A percentile compares a stretch with the other conserved stretches of the same genome.
phyloP scores from a whole-genome alignment of 208 protist species.

The Lotmaria passim region DNA sequence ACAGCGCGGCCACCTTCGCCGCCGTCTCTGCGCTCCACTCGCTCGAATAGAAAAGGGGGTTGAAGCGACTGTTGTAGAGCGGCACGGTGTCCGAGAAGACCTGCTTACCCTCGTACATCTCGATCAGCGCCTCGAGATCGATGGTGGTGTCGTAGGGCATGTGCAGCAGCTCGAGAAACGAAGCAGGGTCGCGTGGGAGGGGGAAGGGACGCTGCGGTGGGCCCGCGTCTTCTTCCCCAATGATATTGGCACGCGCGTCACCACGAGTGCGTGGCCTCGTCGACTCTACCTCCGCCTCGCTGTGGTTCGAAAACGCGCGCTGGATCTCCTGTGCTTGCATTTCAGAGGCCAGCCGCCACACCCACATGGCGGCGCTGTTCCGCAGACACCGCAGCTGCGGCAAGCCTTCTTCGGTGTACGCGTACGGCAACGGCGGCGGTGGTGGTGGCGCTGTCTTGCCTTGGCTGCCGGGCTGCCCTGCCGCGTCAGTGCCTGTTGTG shows the following conservation, averaged over 20 bases:
- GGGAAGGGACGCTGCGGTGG: background rate
- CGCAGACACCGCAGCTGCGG: slow-evolving; percentile 7
- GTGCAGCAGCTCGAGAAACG: slow-evolving; percentile 30
- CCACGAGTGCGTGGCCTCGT: too few species aligned
- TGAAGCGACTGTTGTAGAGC: background rate
- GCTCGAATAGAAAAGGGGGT: background rate
- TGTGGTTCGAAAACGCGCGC: background rate
- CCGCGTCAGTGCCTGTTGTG: too few species aligned
- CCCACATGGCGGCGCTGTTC: slow-evolving; percentile 20
- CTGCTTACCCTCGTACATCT: background rate
- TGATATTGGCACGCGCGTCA: too few species aligned
- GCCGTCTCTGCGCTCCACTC: background rate
- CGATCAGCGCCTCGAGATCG: background rate
- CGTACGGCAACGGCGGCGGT: slow-evolving; percentile 8
- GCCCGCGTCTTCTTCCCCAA: too few species aligned
- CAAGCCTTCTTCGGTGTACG: slow-evolving; percentile 12
- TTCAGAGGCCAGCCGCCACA: slow-evolving; percentile 23
- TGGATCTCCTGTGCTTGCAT: slow-evolving; percentile 10
- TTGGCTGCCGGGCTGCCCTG: too few species aligned
- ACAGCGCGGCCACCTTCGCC: background rate
- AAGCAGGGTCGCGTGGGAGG: slow-evolving; percentile 21
- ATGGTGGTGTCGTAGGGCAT: slow-evolving; percentile 16
- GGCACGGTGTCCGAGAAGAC: background rate
- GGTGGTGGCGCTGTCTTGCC: background rate
- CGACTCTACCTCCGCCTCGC: too few species aligned